Base-by-base conservation (phyloP, 1,139 yeast species). In the Candida sp. region DNA sequence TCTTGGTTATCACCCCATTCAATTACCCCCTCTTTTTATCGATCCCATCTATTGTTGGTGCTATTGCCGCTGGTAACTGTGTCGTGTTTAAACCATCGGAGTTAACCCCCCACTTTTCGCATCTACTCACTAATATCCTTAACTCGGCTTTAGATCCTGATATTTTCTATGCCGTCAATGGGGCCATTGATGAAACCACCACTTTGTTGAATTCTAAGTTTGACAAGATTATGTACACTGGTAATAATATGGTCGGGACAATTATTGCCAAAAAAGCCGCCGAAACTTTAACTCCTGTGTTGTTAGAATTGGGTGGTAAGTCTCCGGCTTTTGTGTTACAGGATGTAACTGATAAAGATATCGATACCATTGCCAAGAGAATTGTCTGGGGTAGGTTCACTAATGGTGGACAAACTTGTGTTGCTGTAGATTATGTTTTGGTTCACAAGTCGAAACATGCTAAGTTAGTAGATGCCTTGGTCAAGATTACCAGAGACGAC, bases 231-330 rank as follows among this genome's bases (percentile, higher is more conserved):
- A 75, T 91, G 65, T 87, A 87, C 63, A 91, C 98, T 7, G 98
- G 98, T 27, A 83, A 87, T 43, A 77, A 81, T 22, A 57, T 60
- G 12, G 96, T 90, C 21, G 98, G 97, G 38, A 80, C 77, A 36
- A 79, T 88, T 46, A 80, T 91, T 39, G 87, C 95, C 27, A 70
- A 75, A 48, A 87, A 87, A 41, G 97, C 97, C 1, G 96, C 95
- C 5, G 83, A 87, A 63, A 77, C 80, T 33, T 72, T 91, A 55
- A 88, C 96, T 1, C 98, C 98, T 0, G 77, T 77, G 21, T 66
- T 87, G 23, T 73, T 93, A 49, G 98, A 91, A 65, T 73, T 93
- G 40, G 98, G 98, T 41, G 97, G 97, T n/a, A 90, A 90, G 61
- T 84, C 93, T 4, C 97, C 97, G 0, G 87, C 81, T 1, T 74